phyloP scores from a whole-genome alignment of 2,329 filamentous ascomycete species.

The Phaeophleospora eucalypticola region DNA sequence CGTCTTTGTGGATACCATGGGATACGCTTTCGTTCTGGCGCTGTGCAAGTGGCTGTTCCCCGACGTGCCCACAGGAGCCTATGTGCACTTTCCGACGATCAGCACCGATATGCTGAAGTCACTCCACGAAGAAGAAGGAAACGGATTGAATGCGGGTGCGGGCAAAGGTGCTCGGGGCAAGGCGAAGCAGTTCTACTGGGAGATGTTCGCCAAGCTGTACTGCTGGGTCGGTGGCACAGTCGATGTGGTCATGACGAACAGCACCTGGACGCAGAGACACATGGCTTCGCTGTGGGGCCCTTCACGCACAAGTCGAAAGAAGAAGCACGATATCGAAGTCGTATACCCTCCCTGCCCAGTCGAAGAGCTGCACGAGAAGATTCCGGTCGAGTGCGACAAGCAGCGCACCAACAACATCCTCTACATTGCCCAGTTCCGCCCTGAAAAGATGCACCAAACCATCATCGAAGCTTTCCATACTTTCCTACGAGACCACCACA shows the following conservation, averaged over 20 bases:
- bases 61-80: constrained; percentile 77
- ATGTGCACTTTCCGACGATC: constrained; percentile 97
- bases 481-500: constrained; percentile 59
- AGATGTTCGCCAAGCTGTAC: constrained; percentile 76
- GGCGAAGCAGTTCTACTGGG: constrained; percentile 80
- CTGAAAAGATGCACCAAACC: constrained; percentile 91
- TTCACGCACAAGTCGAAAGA: constrained; percentile 45
- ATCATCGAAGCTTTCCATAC: constrained; percentile 79
- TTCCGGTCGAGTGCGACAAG: constrained; percentile 69
- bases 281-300: constrained; percentile 73
- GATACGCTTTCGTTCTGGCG: constrained; percentile 86
- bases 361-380: constrained; percentile 69
- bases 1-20: constrained; percentile 96
- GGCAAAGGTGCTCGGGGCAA: constrained; percentile 67
- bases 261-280: constrained; percentile 85
- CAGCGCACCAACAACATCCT: constrained; percentile 68
- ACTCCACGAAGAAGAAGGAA: constrained; percentile 46
- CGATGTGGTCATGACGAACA: constrained; percentile 97
- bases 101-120: constrained; percentile 89
- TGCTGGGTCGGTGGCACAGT: constrained; percentile 75
- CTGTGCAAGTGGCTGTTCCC: constrained; percentile 79
- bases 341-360: constrained; percentile 94
- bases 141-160: constrained; percentile 73
- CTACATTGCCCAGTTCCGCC: constrained; percentile 95
- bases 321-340: constrained; percentile 59